These are phyloP conservation scores for Corylus heterophylla DNA, from an alignment of 306 rosid species.

Conservation along the genomic window DNA sequence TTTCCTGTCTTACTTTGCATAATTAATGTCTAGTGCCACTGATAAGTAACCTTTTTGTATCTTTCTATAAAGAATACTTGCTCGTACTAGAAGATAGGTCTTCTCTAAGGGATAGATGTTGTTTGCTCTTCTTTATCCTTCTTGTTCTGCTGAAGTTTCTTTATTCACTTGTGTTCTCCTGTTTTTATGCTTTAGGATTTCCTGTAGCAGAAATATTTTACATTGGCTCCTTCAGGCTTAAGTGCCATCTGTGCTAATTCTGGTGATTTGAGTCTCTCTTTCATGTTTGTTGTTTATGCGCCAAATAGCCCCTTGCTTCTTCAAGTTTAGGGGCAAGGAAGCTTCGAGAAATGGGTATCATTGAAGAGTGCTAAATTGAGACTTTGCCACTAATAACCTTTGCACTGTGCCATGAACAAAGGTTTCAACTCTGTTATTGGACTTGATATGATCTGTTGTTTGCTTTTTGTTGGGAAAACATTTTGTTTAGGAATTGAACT, in stretches of 20 bases:
- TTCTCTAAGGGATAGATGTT: not conserved
- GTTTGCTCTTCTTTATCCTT: not conserved
- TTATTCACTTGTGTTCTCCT: not conserved
- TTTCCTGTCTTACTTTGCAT: too few species aligned
- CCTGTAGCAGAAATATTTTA: not conserved
- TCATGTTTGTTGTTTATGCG: slow-evolving; percentile 15
- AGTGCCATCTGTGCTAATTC: too few species aligned
- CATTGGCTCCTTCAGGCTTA: not conserved
- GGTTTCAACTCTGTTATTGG: not conserved
- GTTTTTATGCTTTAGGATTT: not conserved
- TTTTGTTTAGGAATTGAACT: not conserved
- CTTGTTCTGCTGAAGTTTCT: not conserved
- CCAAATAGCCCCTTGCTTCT: slow-evolving; percentile 53
- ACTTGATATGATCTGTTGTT: not conserved
- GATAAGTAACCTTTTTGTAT: not conserved
- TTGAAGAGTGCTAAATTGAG: slow-evolving; percentile 37
- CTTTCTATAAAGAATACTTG: not conserved
- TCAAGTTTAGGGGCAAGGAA: slow-evolving; percentile 40
- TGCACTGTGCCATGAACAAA: slow-evolving; percentile 9
- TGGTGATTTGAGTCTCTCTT: too few species aligned
- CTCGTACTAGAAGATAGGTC: not conserved
- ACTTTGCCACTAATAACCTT: slow-evolving; percentile 26
- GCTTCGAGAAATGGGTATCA: slow-evolving; percentile 37
- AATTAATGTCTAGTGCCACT: not conserved
- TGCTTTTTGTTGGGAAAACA: not conserved